Percentiles rank a stretch among this genome's conserved stretches.
phyloP scores from a whole-genome alignment of 2,329 filamentous ascomycete species.

The Apiospora aurea region DNA sequence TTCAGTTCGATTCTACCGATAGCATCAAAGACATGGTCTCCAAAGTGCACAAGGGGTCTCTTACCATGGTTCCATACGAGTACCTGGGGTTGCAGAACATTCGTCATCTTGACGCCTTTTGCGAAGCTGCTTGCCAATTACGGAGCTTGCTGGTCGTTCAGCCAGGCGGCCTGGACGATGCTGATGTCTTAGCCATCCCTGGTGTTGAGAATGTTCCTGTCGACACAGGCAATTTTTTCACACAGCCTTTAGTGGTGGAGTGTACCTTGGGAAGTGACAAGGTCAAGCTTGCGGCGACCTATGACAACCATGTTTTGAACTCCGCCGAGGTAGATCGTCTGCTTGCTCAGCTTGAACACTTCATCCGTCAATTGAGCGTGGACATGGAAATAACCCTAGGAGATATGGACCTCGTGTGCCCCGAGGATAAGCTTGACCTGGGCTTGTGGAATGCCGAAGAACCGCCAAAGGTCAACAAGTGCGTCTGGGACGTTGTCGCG shows the following conservation, averaged over 20 bases:
- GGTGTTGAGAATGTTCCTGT: slow-evolving; percentile 22
- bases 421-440: slow-evolving; percentile 15
- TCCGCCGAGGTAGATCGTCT: slow-evolving; percentile 13
- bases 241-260: slow-evolving; percentile 26
- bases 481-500: slow-evolving; percentile 21
- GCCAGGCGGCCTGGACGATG: neutral
- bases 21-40: slow-evolving; percentile 51
- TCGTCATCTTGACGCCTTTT: neutral
- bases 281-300: slow-evolving; percentile 25
- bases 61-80: slow-evolving; percentile 17
- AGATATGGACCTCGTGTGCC: slow-evolving; percentile 12
- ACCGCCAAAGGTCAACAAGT: slow-evolving; percentile 13
- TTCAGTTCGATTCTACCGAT: slow-evolving; percentile 39
- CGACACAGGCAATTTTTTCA: slow-evolving; percentile 23
- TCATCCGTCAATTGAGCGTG: slow-evolving; percentile 20
- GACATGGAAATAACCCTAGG: neutral
- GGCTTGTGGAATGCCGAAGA: slow-evolving; percentile 24
- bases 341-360: slow-evolving; percentile 27
- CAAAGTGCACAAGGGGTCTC: slow-evolving; percentile 29
- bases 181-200: neutral
- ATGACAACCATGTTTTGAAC: slow-evolving; percentile 23
- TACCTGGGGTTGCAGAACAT: slow-evolving; percentile 22
- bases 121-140: slow-evolving; percentile 21
- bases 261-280: slow-evolving; percentile 22
- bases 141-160: slow-evolving; percentile 22